Conservation (phyloP, 1,139 yeast genomes). For the Zygosaccharomyces sapae region DNA sequence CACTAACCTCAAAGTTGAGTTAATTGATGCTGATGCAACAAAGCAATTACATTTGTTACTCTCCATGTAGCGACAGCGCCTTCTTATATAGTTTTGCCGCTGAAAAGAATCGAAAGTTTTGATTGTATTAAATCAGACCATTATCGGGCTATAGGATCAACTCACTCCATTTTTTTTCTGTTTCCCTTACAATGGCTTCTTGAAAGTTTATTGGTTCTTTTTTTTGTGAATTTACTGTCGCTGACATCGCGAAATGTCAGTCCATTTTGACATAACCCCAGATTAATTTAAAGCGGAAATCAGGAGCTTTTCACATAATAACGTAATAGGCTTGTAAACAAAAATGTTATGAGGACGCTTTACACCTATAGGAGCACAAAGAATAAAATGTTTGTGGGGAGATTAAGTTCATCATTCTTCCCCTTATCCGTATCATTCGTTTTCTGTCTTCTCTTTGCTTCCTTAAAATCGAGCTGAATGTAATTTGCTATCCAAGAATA, state of each 20-base stretch:
- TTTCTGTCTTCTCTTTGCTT: no score
- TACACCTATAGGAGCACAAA: background rate
- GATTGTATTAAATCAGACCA: background rate
- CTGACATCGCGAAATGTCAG: background rate
- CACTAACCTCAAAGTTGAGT: no score
- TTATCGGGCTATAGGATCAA: no score
- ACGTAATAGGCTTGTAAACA: no score
- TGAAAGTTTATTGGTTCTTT: background rate
- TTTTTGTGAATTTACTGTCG: background rate
- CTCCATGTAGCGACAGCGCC: background rate
- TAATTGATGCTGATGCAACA: no score
- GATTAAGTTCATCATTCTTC: no score
- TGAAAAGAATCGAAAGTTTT: background rate
- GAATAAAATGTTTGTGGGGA: background rate
- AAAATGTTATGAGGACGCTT: no score
- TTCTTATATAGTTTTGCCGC: background rate
- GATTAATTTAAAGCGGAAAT: background rate
- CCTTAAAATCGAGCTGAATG: background rate
- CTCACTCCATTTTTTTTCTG: background rate
- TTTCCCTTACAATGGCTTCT: background rate
- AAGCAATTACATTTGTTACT: no score
- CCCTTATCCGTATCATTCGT: no score
- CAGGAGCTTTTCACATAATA: background rate
- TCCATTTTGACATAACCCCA: conserved; percentile 1
- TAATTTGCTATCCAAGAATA: background rate